Evolutionary conservation across 1,284 basidiomycete species (phyloP).

Genomic region (Coriolopsis trogii): DNA sequence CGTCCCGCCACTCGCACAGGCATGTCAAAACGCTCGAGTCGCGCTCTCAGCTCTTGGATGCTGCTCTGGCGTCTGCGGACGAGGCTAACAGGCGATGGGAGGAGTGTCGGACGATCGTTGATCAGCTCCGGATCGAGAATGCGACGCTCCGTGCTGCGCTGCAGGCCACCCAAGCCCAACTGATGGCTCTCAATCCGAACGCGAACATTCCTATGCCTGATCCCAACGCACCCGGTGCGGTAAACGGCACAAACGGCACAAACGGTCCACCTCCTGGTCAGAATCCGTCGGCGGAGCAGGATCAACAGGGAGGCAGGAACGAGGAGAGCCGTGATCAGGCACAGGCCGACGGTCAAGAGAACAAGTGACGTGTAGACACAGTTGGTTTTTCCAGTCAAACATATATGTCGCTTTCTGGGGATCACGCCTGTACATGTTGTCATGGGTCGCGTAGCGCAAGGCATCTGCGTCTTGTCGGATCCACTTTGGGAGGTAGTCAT

Average conservation of each 20-base stretch:
- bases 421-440: too few relatives aligned
- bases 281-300: constrained; percentile 3
- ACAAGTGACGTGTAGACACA: neutral
- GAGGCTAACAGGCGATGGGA: constrained; percentile 86
- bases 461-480: neutral
- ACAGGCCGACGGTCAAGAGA: constrained; percentile 9
- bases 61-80: constrained; percentile 80
- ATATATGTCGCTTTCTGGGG: neutral
- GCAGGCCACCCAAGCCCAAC: constrained; percentile 34
- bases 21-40: constrained; percentile 84
- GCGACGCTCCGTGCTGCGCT: constrained; percentile 56
- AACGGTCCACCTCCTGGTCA: constrained; percentile 9
- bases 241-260: constrained; percentile 14
- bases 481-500: neutral
- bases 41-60: constrained; percentile 78
- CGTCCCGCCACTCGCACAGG: constrained; percentile 41
- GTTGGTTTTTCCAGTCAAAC: neutral
- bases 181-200: constrained; percentile 26
- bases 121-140: constrained; percentile 81
- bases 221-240: neutral
- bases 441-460: neutral
- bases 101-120: constrained; percentile 79
- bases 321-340: constrained; percentile 13
- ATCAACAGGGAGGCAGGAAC: constrained; percentile 3
- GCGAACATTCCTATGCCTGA: constrained; percentile 13